Evolutionary conservation across 106 monocot species (phyloP), one percentile per base, ranked within the genome.

Genomic region (Acanthochlamys bracteata): DNA sequence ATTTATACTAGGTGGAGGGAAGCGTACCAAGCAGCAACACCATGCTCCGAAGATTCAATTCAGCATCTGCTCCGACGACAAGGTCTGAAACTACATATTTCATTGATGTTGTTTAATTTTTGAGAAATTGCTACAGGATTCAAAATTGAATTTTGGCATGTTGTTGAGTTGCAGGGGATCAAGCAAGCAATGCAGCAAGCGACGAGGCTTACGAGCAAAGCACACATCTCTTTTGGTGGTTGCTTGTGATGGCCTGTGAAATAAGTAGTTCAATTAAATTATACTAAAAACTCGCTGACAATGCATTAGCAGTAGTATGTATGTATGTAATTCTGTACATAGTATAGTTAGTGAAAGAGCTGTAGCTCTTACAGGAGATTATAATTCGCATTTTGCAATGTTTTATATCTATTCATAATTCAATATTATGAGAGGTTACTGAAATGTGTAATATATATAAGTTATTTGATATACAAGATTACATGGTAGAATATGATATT

Each of bases 171-270:
- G 57, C 71, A 83, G 83, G 75, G 78, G 25, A 71, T 83, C 20
- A 75, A 75, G 72, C 68, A 79, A 42, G 69, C 65, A 23, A 71
- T 83, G 68, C 75, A 83, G 51, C 75, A 79, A 17, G 79, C 83
- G 7, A 53, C 79, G 13, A 79, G 83, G 61, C 45, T 79, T 56
- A 83, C 82, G 25, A 69, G 71, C 20, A 65, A 68, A 53, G 79
- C 79, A 2, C 67, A 63, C 72, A 83, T 79, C 25, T 76, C 83
- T 24, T 83, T 79, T 73, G 79, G 79, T 46, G 83, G 75, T 4
- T 76, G 70, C 64, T 76, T n/a, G 75, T 26, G 75, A 73, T 66
- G 74, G 71, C 0, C 63, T 75, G 10, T 72, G 56, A 68, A 40
- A 49, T 49, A 14, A 24, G 33, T 33, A 33, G 33, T 55, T 20